A percentile compares a stretch with the other conserved stretches of the same genome.
Conservation (phyloP, 805 yeast genomes). For the Candida silvicultrix region DNA sequence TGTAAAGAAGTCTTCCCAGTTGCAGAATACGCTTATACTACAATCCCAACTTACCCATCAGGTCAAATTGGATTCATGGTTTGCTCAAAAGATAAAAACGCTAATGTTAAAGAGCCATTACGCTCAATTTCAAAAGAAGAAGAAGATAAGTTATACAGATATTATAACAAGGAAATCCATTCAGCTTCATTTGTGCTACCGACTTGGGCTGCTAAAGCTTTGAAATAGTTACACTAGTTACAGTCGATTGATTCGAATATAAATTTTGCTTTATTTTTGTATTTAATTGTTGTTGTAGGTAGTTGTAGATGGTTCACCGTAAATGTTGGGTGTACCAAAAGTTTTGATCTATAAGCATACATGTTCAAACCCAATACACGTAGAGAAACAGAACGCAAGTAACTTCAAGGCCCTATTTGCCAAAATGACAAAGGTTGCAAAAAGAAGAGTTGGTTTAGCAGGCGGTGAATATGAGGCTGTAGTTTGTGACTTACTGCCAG, state of each 20-base stretch:
- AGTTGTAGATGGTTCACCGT: no score
- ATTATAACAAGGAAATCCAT: conserved; percentile 82
- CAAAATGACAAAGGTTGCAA: background rate
- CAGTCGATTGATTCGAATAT: background rate
- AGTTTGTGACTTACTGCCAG: conserved; percentile 39
- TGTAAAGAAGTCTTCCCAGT: conserved; percentile 84
- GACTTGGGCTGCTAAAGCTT: conserved; percentile 69
- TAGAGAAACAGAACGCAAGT: no score
- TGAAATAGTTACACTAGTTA: conserved; percentile 23
- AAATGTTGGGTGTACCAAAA: background rate
- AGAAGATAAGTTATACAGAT: conserved; percentile 62
- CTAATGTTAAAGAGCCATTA: conserved; percentile 62
- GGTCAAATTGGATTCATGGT: conserved; percentile 99
- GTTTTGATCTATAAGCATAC: no score
- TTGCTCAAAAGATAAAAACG: conserved; percentile 68
- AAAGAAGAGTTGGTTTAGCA: conserved; percentile 3
- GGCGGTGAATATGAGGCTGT: conserved; percentile 8
- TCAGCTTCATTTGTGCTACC: conserved; percentile 88
- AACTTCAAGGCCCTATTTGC: no score
- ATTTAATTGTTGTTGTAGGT: no score
- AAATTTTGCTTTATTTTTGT: no score
- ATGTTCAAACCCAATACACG: no score
- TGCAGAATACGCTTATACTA: conserved; percentile 85
- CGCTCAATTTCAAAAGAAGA: conserved; percentile 57
- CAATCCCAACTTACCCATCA: conserved; percentile 95